phyloP scores from a whole-genome alignment of 805 yeast species.

The Candida schatavii region DNA sequence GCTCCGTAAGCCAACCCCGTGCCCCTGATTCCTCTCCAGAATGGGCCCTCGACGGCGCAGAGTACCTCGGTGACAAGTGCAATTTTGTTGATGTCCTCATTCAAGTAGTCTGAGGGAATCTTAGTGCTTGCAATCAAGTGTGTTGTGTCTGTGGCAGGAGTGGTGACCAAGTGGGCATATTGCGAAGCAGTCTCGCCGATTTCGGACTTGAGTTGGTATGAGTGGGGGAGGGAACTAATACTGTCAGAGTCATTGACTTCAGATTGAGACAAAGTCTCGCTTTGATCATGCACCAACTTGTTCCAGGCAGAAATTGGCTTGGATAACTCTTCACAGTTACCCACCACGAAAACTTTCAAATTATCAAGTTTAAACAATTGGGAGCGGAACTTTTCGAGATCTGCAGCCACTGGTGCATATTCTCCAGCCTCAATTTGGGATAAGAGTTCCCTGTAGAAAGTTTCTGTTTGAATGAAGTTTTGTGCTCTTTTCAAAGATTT shows the following conservation, averaged over 20 bases:
- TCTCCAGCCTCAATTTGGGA: conserved; percentile 53
- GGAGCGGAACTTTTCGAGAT: conserved; percentile 50
- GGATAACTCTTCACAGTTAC: conserved; percentile 54
- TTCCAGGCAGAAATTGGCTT: conserved; percentile 63
- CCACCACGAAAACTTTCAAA: conserved; percentile 65
- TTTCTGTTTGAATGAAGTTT: conserved; percentile 65
- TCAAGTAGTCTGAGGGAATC: conserved; percentile 49
- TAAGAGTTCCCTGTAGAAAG: conserved; percentile 43
- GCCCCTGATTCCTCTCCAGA: conserved; percentile 95
- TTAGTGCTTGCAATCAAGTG: conserved; percentile 58
- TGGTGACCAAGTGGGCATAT: conserved; percentile 61
- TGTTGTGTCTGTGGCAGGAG: conserved; percentile 85
- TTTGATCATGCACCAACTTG: conserved; percentile 22
- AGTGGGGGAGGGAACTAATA: conserved; percentile 44
- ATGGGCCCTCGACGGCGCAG: conserved; percentile 91
- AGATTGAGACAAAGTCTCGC: background rate
- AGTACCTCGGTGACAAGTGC: conserved; percentile 72
- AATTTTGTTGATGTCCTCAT: conserved; percentile 63
- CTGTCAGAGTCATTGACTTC: conserved; percentile 9
- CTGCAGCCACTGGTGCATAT: conserved; percentile 43
- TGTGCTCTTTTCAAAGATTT: conserved; percentile 64
- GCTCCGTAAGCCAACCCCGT: conserved; percentile 94
- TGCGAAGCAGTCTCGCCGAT: conserved; percentile 51
- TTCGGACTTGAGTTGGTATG: conserved; percentile 51
- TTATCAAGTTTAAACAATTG: conserved; percentile 57